Percentiles rank a stretch among this genome's conserved stretches.
These are phyloP conservation scores for Amanita rimosa DNA, from an alignment of 768 basidiomycete species.

Conservation along the genomic window DNA sequence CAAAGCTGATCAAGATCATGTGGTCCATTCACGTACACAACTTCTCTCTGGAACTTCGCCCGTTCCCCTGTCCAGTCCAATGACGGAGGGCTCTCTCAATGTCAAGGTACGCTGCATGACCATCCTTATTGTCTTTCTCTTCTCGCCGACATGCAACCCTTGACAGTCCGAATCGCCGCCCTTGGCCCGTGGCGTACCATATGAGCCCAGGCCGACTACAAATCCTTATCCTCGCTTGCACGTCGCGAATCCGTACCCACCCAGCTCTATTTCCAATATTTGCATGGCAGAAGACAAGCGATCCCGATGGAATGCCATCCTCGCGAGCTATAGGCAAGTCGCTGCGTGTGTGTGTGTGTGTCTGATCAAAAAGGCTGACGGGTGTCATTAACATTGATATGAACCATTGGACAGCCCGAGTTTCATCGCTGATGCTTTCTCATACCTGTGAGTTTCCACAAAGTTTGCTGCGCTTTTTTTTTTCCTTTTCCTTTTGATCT, in stretches of 20 bases:
- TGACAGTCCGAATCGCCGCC: slow-evolving; percentile 19
- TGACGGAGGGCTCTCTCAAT: background rate
- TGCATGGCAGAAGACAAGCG: slow-evolving; percentile 23
- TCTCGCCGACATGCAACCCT: slow-evolving; percentile 1
- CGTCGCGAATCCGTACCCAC: slow-evolving; percentile 24
- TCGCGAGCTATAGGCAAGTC: slow-evolving; percentile 25
- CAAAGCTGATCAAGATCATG: slow-evolving; percentile 26
- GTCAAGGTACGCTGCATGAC: background rate
- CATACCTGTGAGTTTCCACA: slow-evolving; percentile 38
- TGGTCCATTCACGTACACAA: slow-evolving; percentile 12
- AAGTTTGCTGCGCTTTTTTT: background rate
- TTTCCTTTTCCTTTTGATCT: too few species aligned
- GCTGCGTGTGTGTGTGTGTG: background rate
- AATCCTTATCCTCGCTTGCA: slow-evolving; percentile 28
- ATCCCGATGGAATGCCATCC: slow-evolving; percentile 33
- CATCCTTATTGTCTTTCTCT: background rate
- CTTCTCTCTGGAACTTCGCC: slow-evolving; percentile 15
- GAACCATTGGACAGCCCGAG: slow-evolving; percentile 24
- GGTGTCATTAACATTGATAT: slow-evolving; percentile 7
- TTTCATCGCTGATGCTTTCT: slow-evolving; percentile 38
- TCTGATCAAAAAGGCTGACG: background rate
- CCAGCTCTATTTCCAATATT: slow-evolving; percentile 15
- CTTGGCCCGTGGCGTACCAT: slow-evolving; percentile 20
- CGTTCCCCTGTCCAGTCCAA: background rate
- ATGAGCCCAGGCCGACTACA: slow-evolving; percentile 24